Conservation (phyloP, 306 rosid genomes). For the Pueraria montana region DNA sequence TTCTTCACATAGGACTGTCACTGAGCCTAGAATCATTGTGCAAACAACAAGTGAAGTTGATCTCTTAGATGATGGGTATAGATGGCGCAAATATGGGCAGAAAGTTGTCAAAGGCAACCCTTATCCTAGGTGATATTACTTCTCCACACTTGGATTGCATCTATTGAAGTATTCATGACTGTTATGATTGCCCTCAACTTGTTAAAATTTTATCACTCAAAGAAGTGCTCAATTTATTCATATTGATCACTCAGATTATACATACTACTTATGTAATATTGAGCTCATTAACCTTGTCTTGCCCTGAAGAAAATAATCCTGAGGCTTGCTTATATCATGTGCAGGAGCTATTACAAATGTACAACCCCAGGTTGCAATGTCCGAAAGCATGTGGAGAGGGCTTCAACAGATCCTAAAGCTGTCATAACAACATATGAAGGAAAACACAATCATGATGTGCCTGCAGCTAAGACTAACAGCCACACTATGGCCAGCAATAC, state of each 20-base stretch:
- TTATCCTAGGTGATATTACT: slow-evolving; percentile 74
- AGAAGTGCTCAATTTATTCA: not conserved
- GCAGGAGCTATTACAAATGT: slow-evolving; percentile 95
- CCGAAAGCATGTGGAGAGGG: slow-evolving; percentile 91
- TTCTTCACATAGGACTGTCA: slow-evolving; percentile 75
- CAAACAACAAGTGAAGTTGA: slow-evolving; percentile 93
- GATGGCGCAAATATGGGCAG: slow-evolving; percentile 94
- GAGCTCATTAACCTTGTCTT: slow-evolving; percentile 13
- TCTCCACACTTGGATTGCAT: slow-evolving; percentile 35
- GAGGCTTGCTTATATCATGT: slow-evolving; percentile 23
- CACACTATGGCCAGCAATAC: slow-evolving; percentile 65
- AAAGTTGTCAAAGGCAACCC: slow-evolving; percentile 89
- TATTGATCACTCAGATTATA: slow-evolving; percentile 7
- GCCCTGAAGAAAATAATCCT: slow-evolving; percentile 10
- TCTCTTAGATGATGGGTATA: slow-evolving; percentile 84
- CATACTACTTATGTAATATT: not conserved
- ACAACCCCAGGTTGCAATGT: slow-evolving; percentile 84
- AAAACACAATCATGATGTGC: slow-evolving; percentile 90
- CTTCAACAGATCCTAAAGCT: slow-evolving; percentile 85
- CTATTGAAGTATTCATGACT: not conserved
- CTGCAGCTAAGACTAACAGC: slow-evolving; percentile 77
- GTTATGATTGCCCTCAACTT: not conserved
- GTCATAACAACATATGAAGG: slow-evolving; percentile 95
- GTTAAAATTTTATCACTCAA: not conserved
- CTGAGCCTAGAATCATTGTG: slow-evolving; percentile 86